Percentiles rank a stretch among this genome's conserved stretches.
Conservation (phyloP, 768 basidiomycete genomes). For the Lactifluus rugatus region DNA sequence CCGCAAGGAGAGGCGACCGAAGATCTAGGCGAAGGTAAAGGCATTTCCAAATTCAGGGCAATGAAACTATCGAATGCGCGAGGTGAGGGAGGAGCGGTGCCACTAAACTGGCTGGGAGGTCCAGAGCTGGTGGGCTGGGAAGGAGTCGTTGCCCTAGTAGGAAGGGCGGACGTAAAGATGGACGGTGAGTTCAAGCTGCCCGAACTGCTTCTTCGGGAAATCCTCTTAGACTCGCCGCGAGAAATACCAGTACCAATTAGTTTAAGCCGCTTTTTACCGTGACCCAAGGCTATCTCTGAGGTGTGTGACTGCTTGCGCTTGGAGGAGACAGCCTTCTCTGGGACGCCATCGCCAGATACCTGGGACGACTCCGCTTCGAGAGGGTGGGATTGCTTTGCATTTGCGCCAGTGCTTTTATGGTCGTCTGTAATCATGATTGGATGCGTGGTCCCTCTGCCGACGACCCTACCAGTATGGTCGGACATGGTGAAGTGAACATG, state of each 20-base stretch:
- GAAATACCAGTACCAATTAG: slow-evolving; percentile 52
- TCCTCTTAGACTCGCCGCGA: slow-evolving; percentile 24
- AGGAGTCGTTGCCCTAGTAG: slow-evolving; percentile 27
- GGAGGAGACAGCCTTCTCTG: slow-evolving; percentile 13
- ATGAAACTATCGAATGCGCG: slow-evolving; percentile 6
- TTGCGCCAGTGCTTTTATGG: slow-evolving; percentile 67
- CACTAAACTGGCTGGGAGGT: slow-evolving; percentile 14
- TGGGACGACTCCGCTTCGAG: slow-evolving; percentile 42
- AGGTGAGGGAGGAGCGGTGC: slow-evolving; percentile 18
- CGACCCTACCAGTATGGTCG: slow-evolving; percentile 66
- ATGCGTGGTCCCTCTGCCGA: slow-evolving; percentile 72
- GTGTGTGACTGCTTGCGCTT: slow-evolving; percentile 43
- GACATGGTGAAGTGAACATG: slow-evolving; percentile 81
- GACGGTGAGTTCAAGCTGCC: slow-evolving; percentile 26
- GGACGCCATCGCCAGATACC: slow-evolving; percentile 3
- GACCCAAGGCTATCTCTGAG: slow-evolving; percentile 20
- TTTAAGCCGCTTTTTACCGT: slow-evolving; percentile 52
- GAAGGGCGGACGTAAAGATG: slow-evolving; percentile 23
- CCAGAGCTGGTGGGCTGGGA: slow-evolving; percentile 19
- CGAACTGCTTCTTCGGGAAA: slow-evolving; percentile 25
- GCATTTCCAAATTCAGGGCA: slow-evolving; percentile 3
- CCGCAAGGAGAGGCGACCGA: slow-evolving; percentile 4
- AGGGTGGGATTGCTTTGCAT: slow-evolving; percentile 19
- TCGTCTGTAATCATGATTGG: slow-evolving; percentile 99
- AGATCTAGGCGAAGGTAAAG: slow-evolving; percentile 14